phyloP scores from a whole-genome alignment of 495 filamentous ascomycete genomes.

The Penicillium angulare region DNA sequence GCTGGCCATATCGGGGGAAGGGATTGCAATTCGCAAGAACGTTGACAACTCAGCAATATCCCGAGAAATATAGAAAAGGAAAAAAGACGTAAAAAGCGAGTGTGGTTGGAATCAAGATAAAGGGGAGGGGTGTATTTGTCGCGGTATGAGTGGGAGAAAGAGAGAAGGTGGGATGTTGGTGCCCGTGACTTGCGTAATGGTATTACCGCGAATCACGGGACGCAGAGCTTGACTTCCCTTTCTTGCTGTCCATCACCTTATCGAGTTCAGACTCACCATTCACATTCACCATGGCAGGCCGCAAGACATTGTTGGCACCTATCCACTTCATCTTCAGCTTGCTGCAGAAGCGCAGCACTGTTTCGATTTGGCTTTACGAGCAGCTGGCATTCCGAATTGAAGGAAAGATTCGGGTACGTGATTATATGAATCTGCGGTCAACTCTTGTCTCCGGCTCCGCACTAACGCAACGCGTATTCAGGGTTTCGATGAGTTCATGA shows the following conservation, averaged over 20 bases:
- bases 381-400: conserved; percentile 91
- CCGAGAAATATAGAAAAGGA: conserved; percentile 9
- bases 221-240: conserved; percentile 19
- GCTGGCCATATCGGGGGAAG: conserved; percentile 71
- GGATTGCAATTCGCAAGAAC: conserved; percentile 10
- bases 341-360: conserved; percentile 80
- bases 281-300: conserved; percentile 66
- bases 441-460: neutral
- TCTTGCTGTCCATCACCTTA: conserved; percentile 6
- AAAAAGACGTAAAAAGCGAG: conserved; percentile 4
- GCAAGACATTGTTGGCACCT: conserved; percentile 90
- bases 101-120: conserved; percentile 3
- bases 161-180: conserved; percentile 40
- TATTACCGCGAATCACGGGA: conserved; percentile 31
- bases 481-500: conserved; percentile 99
- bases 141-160: conserved; percentile 15
- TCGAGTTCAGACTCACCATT: neutral
- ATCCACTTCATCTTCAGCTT: conserved; percentile 99
- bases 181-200: conserved; percentile 30
- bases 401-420: conserved; percentile 80
- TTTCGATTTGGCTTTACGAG: conserved; percentile 96
- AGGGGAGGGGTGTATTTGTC: conserved; percentile 4
- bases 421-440: neutral
- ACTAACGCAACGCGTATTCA: conserved; percentile 36
- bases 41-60: conserved; percentile 13